Base-by-base conservation (phyloP, 2,329 filamentous ascomycete genomes). In the Aureobasidium sp. region DNA sequence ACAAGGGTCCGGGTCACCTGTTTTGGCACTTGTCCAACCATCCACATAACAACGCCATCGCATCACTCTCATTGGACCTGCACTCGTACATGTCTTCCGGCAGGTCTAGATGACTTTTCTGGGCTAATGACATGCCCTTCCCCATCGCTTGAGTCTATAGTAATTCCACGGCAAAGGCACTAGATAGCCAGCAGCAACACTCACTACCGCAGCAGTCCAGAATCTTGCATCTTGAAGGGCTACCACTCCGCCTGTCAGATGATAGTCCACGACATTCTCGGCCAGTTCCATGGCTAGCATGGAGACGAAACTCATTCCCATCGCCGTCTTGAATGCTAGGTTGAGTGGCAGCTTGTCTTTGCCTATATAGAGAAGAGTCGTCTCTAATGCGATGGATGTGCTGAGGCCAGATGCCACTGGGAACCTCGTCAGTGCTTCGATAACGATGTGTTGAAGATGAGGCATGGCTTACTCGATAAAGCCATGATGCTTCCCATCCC, bases 301-400 rank as follows among this genome's bases (percentile, higher is more conserved):
- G 10, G 41, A 44, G 41, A 32, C 21, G n/a, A 44, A 44, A 44
- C 41, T 44, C 41, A 44, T 44, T 6, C 41, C 27, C 41, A 44
- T 44, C 22, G 41, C 41, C 21, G 41, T 44, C 6, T 44, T 44
- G 41, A 44, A 44, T n/a, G 41, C 41, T 16, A 17, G 21, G 12
- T 8, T 44, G 11, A 22, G 5, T 8, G 17, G 17, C 3, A 44
- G 10, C 6, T 32, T 44, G 27, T 44, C 41, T 6, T 44, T 44
- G 41, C 27, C 39, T 27, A 11, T 21, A 4, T 4, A 12, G 11
- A 44, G 11, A 12, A 44, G 27, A 22, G 11, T 11, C 11, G 41
- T 44, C 8, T 44, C 41, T 12, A 44, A 8, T 11, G 17, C 19
- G 12, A 44, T 30, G 3, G 41, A 44, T 4, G 41, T 44, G 17